Evolutionary conservation across 352 stramenopile genomes (phyloP).

Genomic region (Globisporangium orthogonon): DNA sequence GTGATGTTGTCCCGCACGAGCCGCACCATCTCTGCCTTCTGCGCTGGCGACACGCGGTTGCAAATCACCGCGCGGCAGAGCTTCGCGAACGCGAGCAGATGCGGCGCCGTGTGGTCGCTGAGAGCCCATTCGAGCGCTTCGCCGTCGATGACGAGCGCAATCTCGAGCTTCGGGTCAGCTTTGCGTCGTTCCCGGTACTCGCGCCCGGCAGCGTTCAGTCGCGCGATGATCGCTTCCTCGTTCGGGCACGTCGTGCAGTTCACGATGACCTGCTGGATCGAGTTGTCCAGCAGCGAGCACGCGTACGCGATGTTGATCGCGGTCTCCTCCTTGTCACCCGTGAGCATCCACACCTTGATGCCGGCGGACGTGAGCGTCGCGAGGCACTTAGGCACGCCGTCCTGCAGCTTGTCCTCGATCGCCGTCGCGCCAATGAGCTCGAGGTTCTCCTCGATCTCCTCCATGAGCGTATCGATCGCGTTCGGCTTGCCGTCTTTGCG

Average conservation of each 20-base stretch:
- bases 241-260: conserved; percentile 49
- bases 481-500: conserved; percentile 62
- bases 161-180: conserved; percentile 21
- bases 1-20: conserved; percentile 73
- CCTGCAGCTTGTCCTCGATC: conserved; percentile 93
- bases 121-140: conserved; percentile 43
- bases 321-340: conserved; percentile 92
- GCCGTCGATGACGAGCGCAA: conserved; percentile 73
- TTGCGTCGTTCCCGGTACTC: no score
- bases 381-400: conserved; percentile 86
- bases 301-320: conserved; percentile 93
- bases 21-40: conserved; percentile 83
- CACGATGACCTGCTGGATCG: conserved; percentile 70
- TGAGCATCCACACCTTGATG: conserved; percentile 93
- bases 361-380: conserved; percentile 74
- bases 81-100: conserved; percentile 63
- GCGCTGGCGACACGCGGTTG: conserved; percentile 79
- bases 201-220: conserved; percentile 41
- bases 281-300: conserved; percentile 77
- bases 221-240: conserved; percentile 33
- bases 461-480: conserved; percentile 42
- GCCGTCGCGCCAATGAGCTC: conserved; percentile 87
- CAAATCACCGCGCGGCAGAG: no score
- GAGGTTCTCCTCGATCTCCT: conserved; percentile 82
- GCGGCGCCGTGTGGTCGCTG: no score